Evolutionary conservation across 2,329 filamentous ascomycete genomes (phyloP).

Genomic region (Colletotrichum sansevieriae): DNA sequence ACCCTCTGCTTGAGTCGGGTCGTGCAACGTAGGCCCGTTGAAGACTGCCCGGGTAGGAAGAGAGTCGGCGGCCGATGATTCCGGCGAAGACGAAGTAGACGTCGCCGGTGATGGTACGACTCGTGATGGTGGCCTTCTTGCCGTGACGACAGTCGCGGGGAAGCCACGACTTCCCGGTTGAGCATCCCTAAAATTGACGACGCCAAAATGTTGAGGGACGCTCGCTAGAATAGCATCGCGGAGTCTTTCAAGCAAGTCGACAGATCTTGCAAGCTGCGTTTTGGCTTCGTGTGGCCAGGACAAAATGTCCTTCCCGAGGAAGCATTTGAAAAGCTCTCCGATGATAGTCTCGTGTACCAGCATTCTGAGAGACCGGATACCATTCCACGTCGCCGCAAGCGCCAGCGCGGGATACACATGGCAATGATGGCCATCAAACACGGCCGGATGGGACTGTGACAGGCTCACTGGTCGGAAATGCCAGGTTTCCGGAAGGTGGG

Average conservation of each 20-base stretch:
- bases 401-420: constrained; percentile 61
- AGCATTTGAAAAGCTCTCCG: constrained; percentile 55
- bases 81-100: constrained; percentile 46
- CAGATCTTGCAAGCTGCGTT: constrained; percentile 53
- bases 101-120: constrained; percentile 48
- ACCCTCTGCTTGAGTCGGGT: constrained; percentile 53
- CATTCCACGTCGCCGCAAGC: constrained; percentile 63
- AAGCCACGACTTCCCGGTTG: constrained; percentile 44
- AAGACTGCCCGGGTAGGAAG: constrained; percentile 7
- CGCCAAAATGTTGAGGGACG: constrained; percentile 63
- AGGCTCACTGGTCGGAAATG: constrained; percentile 58
- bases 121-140: constrained; percentile 47
- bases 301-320: constrained; percentile 37
- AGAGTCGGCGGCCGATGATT: constrained; percentile 37
- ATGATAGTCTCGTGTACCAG: constrained; percentile 63
- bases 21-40: constrained; percentile 53
- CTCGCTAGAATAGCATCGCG: constrained; percentile 59
- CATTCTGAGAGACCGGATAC: constrained; percentile 60
- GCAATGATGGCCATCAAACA: constrained; percentile 55
- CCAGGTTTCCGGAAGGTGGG: constrained; percentile 56
- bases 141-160: constrained; percentile 48
- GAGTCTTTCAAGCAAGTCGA: constrained; percentile 55
- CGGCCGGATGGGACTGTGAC: constrained; percentile 54
- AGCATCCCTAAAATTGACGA: constrained; percentile 58
- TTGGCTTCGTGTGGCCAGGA: constrained; percentile 49